These are phyloP conservation scores for Phalaenopsis aphrodite DNA, from an alignment of 106 monocot species.

Conservation along the genomic window DNA sequence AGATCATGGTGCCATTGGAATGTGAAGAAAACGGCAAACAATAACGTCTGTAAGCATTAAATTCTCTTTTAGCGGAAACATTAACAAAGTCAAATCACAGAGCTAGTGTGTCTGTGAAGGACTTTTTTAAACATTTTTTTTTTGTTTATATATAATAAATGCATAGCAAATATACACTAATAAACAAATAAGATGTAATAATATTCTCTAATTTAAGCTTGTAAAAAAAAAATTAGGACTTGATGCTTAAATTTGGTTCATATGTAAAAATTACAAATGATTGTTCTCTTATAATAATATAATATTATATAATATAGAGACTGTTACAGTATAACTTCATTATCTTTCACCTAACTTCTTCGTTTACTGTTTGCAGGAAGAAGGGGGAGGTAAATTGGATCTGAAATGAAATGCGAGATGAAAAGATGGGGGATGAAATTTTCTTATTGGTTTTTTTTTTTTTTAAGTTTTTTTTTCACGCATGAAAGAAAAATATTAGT, in stretches of 20 bases:
- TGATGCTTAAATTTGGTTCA: no score
- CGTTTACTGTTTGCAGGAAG: background rate
- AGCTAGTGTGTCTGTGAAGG: background rate
- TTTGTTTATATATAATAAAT: background rate
- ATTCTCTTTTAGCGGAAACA: background rate
- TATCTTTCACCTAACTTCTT: background rate
- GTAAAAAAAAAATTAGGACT: no score
- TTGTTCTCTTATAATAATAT: background rate
- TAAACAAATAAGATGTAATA: background rate
- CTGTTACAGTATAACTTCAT: no score
- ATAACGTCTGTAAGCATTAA: background rate
- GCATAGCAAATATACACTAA: background rate
- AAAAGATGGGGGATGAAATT: background rate
- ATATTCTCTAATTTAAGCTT: no score
- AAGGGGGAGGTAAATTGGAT: background rate
- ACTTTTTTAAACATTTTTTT: background rate
- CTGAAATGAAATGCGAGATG: background rate
- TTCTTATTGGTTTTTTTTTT: background rate
- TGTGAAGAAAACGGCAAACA: background rate
- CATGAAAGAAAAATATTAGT: background rate
- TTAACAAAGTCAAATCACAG: no score
- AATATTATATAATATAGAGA: no score
- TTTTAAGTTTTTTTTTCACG: background rate
- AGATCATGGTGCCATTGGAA: constrained; percentile 5
- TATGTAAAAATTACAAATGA: background rate